Evolutionary conservation across 805 yeast genomes (phyloP).

Genomic region (Schwanniomyces vanrijiae): DNA sequence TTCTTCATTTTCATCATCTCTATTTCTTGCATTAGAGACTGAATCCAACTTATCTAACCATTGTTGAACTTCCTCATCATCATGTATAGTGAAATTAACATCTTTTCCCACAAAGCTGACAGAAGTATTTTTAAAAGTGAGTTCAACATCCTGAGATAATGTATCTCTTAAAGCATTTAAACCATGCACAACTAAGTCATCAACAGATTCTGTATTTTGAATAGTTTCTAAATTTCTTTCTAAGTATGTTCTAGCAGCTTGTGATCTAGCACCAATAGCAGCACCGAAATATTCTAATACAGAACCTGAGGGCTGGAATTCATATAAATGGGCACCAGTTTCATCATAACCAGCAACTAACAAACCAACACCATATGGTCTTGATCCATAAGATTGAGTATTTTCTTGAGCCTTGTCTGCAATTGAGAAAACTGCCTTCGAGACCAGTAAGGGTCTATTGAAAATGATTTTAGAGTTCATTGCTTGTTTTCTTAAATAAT

Average conservation of each 20-base stretch:
- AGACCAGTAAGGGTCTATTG: conserved; percentile 80
- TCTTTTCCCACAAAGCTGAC: conserved; percentile 91
- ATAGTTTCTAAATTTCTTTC: conserved; percentile 81
- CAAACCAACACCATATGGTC: conserved; percentile 98
- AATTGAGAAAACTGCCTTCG: conserved; percentile 78
- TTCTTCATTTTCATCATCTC: conserved; percentile 40
- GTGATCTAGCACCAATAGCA: conserved; percentile 98
- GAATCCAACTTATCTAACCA: conserved; percentile 79
- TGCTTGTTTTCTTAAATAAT: conserved; percentile 86
- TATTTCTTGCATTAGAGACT: conserved; percentile 55
- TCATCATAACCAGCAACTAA: conserved; percentile 89
- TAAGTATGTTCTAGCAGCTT: conserved; percentile 94
- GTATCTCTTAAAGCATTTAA: conserved; percentile 92
- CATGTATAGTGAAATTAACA: conserved; percentile 71
- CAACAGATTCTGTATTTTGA: conserved; percentile 55
- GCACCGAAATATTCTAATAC: conserved; percentile 89
- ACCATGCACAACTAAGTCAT: conserved; percentile 80
- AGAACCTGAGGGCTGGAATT: conserved; percentile 95
- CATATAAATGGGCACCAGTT: conserved; percentile 90
- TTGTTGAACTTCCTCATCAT: conserved; percentile 81
- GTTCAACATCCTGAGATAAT: conserved; percentile 88
- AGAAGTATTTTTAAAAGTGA: conserved; percentile 79
- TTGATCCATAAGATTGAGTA: conserved; percentile 92
- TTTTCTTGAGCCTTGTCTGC: conserved; percentile 97
- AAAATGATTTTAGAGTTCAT: conserved; percentile 82